Conservation (phyloP, 129 eudicot species). For the Smallanthus sonchifolius region DNA sequence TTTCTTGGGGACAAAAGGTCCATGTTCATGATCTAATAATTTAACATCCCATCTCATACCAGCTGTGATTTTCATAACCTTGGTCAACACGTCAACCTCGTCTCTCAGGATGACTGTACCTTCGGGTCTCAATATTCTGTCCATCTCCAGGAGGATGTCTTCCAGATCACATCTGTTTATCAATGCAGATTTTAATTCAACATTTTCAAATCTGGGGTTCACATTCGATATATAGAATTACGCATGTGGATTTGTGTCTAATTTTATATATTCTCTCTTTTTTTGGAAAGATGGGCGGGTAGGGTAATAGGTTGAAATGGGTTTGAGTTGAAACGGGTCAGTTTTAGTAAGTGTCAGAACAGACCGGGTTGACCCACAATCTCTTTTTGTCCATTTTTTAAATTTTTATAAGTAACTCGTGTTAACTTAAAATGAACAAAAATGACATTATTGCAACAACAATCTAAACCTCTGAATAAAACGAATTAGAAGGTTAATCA, state of each 20-base stretch:
- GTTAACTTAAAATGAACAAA: no score
- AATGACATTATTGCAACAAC: no score
- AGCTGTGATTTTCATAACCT: constrained; percentile 59
- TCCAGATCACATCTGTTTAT: constrained; percentile 69
- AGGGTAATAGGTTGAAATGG: not conserved
- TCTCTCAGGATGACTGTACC: constrained; percentile 76
- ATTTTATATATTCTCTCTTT: not conserved
- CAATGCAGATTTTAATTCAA: not conserved
- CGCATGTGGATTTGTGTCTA: not conserved
- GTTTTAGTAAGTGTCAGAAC: not conserved
- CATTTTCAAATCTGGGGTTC: not conserved
- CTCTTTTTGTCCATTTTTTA: no score
- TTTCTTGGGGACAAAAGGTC: constrained; percentile 82
- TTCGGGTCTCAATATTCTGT: constrained; percentile 88
- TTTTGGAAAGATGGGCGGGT: not conserved
- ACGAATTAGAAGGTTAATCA: no score
- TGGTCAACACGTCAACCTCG: constrained; percentile 70
- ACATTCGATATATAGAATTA: not conserved
- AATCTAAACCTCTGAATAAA: no score
- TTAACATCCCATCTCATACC: constrained; percentile 94
- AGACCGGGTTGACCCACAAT: no score
- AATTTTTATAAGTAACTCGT: no score
- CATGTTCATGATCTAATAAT: constrained; percentile 84
- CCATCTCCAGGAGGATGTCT: constrained; percentile 92
- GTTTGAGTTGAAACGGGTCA: not conserved